These are phyloP conservation scores for Houttuynia cordata DNA, from an alignment of 164 flowering plant genomes.

Conservation along the genomic window DNA sequence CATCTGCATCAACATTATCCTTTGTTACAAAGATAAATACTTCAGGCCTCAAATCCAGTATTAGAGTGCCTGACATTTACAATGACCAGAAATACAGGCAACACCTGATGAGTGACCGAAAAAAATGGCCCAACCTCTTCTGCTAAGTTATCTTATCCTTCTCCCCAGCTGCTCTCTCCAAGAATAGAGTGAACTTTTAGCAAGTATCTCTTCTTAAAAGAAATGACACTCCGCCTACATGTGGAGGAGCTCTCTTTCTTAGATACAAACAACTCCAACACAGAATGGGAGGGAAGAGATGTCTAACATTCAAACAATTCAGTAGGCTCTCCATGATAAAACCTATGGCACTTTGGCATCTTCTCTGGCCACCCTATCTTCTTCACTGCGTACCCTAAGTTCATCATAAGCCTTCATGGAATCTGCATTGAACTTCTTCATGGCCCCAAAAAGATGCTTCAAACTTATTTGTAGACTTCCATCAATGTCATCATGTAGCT, in stretches of 20 bases:
- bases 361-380: slow-evolving; percentile 30
- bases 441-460: slow-evolving; percentile 59
- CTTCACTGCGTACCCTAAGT: slow-evolving; percentile 51
- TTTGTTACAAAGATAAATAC: too few relatives aligned
- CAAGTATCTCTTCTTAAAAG: neutral
- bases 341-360: slow-evolving; percentile 24
- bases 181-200: too few relatives aligned
- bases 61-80: too few relatives aligned
- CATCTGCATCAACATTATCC: too few relatives aligned
- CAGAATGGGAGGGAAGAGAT: neutral
- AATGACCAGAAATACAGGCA: too few relatives aligned
- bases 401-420: slow-evolving; percentile 60
- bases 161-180: too few relatives aligned
- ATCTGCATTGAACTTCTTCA: slow-evolving; percentile 56
- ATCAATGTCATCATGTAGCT: slow-evolving; percentile 29
- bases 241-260: neutral
- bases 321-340: neutral
- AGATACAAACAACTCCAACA: neutral
- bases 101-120: too few relatives aligned
- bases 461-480: slow-evolving; percentile 48
- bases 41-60: too few relatives aligned
- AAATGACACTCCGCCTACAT: neutral
- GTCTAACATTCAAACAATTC: neutral
- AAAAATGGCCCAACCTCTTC: too few relatives aligned
- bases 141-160: too few relatives aligned